A percentile compares a stretch with the other conserved stretches of the same genome.
phyloP scores from a whole-genome alignment of 495 filamentous ascomycete genomes.

The Daldinia loculata region DNA sequence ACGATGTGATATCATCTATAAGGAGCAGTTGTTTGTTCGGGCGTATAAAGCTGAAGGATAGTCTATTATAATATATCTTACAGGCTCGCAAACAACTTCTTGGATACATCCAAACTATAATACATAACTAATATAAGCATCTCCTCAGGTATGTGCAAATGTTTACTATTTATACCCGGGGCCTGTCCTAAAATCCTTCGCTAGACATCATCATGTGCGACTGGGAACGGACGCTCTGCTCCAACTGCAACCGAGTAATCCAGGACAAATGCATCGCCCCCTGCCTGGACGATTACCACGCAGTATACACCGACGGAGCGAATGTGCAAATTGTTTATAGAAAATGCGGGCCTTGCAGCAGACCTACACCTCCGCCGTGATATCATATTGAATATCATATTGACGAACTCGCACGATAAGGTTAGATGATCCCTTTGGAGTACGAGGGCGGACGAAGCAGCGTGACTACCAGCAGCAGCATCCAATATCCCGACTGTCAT shows the following conservation, averaged over 20 bases:
- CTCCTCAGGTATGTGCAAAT: not conserved
- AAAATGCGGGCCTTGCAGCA: constrained; percentile 8
- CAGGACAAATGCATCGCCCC: constrained; percentile 12
- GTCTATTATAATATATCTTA: not conserved
- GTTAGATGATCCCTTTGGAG: not conserved
- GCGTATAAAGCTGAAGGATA: not conserved
- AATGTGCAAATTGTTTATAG: constrained; percentile 8
- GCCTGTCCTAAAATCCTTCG: not conserved
- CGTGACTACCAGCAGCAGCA: not conserved
- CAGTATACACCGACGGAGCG: constrained; percentile 8
- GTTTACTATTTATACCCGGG: not conserved
- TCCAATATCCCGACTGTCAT: not conserved
- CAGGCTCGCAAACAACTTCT: not conserved
- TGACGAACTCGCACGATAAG: not conserved
- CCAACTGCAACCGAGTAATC: constrained; percentile 8
- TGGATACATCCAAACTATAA: not conserved
- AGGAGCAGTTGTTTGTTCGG: not conserved
- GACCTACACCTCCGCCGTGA: constrained; percentile 9
- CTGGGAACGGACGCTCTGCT: constrained; percentile 5
- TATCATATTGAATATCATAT: not conserved
- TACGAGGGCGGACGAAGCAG: not conserved
- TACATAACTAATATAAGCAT: not conserved
- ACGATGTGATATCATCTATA: constrained; percentile 1
- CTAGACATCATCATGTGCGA: constrained; percentile 8
- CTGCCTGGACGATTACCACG: constrained; percentile 6